Evolutionary conservation across 1,139 yeast species (phyloP).

Genomic region (Kluyveromyces sp.): DNA sequence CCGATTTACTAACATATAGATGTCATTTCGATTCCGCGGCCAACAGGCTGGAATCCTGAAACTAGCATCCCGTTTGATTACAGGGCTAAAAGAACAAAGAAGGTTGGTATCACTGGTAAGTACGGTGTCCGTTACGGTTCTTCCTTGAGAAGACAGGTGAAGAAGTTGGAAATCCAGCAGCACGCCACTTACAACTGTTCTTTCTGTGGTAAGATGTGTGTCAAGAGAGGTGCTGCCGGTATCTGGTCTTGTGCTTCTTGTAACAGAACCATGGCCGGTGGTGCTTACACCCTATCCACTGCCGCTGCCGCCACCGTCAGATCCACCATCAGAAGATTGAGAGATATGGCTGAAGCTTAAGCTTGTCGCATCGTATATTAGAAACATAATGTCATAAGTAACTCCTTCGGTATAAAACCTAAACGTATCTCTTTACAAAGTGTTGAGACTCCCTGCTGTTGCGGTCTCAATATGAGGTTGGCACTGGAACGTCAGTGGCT

Average conservation of each 20-base stretch:
- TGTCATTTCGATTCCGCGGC: conserved; percentile 49
- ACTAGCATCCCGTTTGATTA: conserved; percentile 9
- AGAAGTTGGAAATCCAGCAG: conserved; percentile 98
- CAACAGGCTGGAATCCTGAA: too few relatives aligned
- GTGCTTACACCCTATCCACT: conserved; percentile 99
- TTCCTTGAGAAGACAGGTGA: conserved; percentile 99
- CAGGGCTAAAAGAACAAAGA: conserved; percentile 99
- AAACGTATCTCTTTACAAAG: conserved; percentile 3
- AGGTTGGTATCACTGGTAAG: conserved; percentile 99
- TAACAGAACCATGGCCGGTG: conserved; percentile 97
- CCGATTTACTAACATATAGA: conserved; percentile 10
- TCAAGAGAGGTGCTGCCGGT: conserved; percentile 97
- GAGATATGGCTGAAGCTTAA: conserved; percentile 99
- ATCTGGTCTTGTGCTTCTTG: conserved; percentile 97
- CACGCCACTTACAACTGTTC: conserved; percentile 99
- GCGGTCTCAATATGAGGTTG: too few relatives aligned
- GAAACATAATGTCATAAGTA: conserved; percentile 4
- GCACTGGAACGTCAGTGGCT: too few relatives aligned
- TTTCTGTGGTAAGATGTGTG: conserved; percentile 99
- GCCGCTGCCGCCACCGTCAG: conserved; percentile 99
- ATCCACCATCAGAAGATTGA: conserved; percentile 99
- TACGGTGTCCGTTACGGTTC: conserved; percentile 99
- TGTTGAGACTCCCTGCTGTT: too few relatives aligned
- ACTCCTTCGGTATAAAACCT: conserved; percentile 5
- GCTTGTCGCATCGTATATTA: conserved; percentile 11